Evolutionary conservation across 2,329 filamentous ascomycete genomes (phyloP).

Genomic region (Parascedosporium putredinis): DNA sequence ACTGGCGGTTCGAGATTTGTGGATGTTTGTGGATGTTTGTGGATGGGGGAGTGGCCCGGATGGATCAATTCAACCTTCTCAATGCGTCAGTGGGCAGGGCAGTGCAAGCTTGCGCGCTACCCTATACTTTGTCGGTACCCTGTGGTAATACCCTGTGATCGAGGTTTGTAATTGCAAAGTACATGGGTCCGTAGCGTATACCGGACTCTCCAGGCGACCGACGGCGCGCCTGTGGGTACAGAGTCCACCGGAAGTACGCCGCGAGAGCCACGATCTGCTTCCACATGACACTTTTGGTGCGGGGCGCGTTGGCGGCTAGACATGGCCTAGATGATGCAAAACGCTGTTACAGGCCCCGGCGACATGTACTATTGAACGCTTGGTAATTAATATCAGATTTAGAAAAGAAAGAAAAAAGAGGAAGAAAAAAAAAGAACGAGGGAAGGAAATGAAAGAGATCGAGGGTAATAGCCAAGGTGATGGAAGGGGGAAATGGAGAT

Average conservation of each 20-base stretch:
- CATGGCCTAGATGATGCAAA: slow-evolving; percentile 4
- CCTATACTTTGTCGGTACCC: background rate
- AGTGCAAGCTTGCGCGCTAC: background rate
- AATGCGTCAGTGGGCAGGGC: background rate
- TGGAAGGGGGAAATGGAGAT: too few relatives aligned
- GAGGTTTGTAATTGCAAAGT: background rate
- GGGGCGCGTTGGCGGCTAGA: background rate
- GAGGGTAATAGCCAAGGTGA: too few relatives aligned
- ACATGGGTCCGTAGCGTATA: background rate
- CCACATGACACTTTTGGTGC: slow-evolving; percentile 2
- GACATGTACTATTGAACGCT: slow-evolving; percentile 1
- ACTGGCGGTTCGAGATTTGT: too few relatives aligned
- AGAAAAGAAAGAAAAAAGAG: background rate
- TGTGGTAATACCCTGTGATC: background rate
- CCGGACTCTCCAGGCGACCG: background rate
- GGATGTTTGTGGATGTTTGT: too few relatives aligned
- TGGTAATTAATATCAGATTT: too few relatives aligned
- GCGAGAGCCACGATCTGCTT: background rate
- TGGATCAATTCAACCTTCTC: too few relatives aligned
- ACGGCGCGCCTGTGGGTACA: background rate
- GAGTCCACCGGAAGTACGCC: slow-evolving; percentile 1
- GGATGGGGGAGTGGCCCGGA: too few relatives aligned
- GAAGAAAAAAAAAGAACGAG: too few relatives aligned
- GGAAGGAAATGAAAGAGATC: too few relatives aligned
- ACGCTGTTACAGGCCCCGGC: background rate